Percentiles rank a stretch among this genome's conserved stretches.
Conservation (phyloP, 768 basidiomycete genomes). For the Boletus sp. region DNA sequence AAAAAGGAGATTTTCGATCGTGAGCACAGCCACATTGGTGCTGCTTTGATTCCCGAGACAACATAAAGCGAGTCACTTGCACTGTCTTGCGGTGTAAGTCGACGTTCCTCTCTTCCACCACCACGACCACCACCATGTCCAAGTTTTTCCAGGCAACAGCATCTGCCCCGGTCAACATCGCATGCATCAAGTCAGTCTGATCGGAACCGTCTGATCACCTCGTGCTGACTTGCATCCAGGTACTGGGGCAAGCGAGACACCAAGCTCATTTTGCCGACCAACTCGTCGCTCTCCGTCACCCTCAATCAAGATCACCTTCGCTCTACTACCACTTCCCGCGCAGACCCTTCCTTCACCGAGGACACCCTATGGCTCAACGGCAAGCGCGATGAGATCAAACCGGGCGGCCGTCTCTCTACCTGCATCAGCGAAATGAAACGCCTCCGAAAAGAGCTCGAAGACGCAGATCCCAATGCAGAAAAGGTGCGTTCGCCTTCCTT, state of each 20-base stretch:
- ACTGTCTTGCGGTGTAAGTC: background rate
- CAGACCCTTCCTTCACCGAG: constrained; percentile 65
- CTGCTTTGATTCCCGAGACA: constrained; percentile 12
- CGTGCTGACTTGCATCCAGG: constrained; percentile 38
- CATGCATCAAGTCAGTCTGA: constrained; percentile 83
- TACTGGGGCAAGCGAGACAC: constrained; percentile 99
- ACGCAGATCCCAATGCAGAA: constrained; percentile 56
- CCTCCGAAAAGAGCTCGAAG: constrained; percentile 72
- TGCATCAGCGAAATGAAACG: constrained; percentile 87
- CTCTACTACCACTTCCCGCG: constrained; percentile 89
- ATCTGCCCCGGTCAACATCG: constrained; percentile 95
- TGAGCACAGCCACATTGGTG: constrained; percentile 20
- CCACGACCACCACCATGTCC: constrained; percentile 42
- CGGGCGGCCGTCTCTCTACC: constrained; percentile 70
- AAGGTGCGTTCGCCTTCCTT: constrained; percentile 45
- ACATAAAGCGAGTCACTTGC: constrained; percentile 1
- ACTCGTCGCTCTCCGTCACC: constrained; percentile 97
- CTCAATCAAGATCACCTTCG: constrained; percentile 94
- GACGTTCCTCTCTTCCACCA: constrained; percentile 4
- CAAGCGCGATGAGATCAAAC: constrained; percentile 83
- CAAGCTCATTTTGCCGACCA: constrained; percentile 91
- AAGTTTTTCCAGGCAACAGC: constrained; percentile 75
- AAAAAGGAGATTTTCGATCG: constrained; percentile 15
- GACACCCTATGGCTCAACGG: constrained; percentile 96
- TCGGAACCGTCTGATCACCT: background rate